These are phyloP conservation scores for Tylopilus sp. DNA, from an alignment of 768 basidiomycete genomes.

Conservation along the genomic window DNA sequence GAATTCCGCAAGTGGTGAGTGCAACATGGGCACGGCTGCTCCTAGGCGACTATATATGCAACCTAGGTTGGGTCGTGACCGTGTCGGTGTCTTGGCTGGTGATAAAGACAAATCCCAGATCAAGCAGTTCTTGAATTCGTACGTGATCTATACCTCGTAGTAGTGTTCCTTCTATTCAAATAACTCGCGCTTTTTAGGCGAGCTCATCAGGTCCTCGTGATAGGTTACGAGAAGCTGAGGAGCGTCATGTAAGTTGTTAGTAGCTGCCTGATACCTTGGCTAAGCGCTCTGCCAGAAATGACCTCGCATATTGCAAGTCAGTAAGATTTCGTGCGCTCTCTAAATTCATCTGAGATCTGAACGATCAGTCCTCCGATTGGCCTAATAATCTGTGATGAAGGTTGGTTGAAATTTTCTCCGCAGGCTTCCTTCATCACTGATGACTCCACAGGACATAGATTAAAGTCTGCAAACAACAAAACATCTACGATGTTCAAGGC, in stretches of 20 bases:
- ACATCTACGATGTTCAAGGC: constrained; percentile 83
- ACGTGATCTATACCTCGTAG: constrained; percentile 24
- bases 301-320: constrained; percentile 64
- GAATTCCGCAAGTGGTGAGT: constrained; percentile 95
- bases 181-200: constrained; percentile 39
- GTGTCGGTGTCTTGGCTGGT: constrained; percentile 55
- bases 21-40: neutral
- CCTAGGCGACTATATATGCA: neutral
- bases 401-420: constrained; percentile 30
- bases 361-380: constrained; percentile 78
- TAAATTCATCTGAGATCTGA: neutral
- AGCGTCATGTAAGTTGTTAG: constrained; percentile 64
- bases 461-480: constrained; percentile 91
- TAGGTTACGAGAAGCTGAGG: constrained; percentile 90
- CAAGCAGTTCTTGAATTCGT: constrained; percentile 75
- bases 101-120: constrained; percentile 55
- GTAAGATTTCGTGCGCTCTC: constrained; percentile 16
- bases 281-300: constrained; percentile 36
- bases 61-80: constrained; percentile 52
- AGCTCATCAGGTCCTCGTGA: constrained; percentile 82
- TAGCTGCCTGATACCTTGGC: neutral
- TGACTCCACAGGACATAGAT: constrained; percentile 63
- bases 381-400: constrained; percentile 94
- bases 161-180: neutral
- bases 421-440: neutral